Conservation (phyloP, 2,329 filamentous ascomycete species). For the Apiospora koreana region DNA sequence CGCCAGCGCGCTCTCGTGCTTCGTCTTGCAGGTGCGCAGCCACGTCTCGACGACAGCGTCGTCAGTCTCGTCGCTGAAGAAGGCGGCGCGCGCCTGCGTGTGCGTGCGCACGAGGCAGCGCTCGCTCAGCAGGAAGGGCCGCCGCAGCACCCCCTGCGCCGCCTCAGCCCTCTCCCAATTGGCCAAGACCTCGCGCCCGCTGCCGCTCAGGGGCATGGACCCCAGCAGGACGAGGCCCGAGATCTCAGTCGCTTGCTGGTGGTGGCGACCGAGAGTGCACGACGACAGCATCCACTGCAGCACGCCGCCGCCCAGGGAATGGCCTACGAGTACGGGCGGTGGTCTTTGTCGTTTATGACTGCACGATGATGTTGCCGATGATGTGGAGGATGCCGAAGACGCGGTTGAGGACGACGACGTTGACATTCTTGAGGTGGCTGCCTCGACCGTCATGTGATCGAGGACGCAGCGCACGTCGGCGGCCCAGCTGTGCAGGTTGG, state of each 20-base stretch:
- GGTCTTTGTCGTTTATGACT: not conserved
- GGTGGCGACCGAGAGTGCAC: not conserved
- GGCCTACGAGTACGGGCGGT: constrained; percentile 14
- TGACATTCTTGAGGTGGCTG: not conserved
- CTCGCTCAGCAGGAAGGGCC: constrained; percentile 11
- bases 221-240: constrained; percentile 16
- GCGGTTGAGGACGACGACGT: not conserved
- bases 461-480: not conserved
- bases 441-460: not conserved
- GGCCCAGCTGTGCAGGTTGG: constrained; percentile 13
- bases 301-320: constrained; percentile 16
- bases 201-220: constrained; percentile 14
- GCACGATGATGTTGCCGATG: not conserved
- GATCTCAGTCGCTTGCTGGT: constrained; percentile 5
- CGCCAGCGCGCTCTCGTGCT: constrained; percentile 11
- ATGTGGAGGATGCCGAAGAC: not conserved
- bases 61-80: constrained; percentile 15
- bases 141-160: not conserved
- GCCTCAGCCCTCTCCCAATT: constrained; percentile 14
- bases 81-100: constrained; percentile 14
- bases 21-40: constrained; percentile 13
- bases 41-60: constrained; percentile 13
- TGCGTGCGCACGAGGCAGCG: constrained; percentile 12
- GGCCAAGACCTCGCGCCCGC: constrained; percentile 11
- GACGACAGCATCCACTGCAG: constrained; percentile 14